These are phyloP conservation scores for Entonaema liquescens DNA, from an alignment of 495 filamentous ascomycete species.

Conservation along the genomic window DNA sequence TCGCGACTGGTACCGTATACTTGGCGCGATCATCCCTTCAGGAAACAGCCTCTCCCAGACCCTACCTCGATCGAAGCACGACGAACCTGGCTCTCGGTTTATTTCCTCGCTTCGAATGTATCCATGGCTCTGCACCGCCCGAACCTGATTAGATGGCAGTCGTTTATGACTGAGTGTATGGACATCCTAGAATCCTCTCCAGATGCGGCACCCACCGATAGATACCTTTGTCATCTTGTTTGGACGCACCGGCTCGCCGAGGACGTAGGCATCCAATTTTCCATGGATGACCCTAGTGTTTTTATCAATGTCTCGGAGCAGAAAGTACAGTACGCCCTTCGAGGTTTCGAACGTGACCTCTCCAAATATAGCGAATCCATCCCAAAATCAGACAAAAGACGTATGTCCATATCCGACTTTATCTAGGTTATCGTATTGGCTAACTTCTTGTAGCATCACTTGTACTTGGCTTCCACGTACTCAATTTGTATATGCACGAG, in stretches of 20 bases:
- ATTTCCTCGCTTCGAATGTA: constrained; percentile 76
- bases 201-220: constrained; percentile 77
- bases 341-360: constrained; percentile 78
- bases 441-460: constrained; percentile 58
- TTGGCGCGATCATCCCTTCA: constrained; percentile 59
- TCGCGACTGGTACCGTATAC: constrained; percentile 50
- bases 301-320: constrained; percentile 74
- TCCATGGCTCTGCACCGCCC: constrained; percentile 83
- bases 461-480: constrained; percentile 66
- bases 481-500: constrained; percentile 87
- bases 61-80: constrained; percentile 75
- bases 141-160: constrained; percentile 80
- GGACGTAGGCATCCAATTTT: constrained; percentile 77
- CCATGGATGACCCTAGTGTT: constrained; percentile 74
- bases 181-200: constrained; percentile 75
- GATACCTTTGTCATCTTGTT: constrained; percentile 75
- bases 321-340: constrained; percentile 77
- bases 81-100: constrained; percentile 82
- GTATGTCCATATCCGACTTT: constrained; percentile 46
- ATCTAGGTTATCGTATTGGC: constrained; percentile 8
- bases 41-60: constrained; percentile 62
- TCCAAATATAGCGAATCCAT: constrained; percentile 69
- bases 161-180: constrained; percentile 87
- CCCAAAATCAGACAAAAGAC: constrained; percentile 55
- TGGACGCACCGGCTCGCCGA: constrained; percentile 83